phyloP scores from a whole-genome alignment of 2,329 filamentous ascomycete genomes.

The Alternaria conjuncta region DNA sequence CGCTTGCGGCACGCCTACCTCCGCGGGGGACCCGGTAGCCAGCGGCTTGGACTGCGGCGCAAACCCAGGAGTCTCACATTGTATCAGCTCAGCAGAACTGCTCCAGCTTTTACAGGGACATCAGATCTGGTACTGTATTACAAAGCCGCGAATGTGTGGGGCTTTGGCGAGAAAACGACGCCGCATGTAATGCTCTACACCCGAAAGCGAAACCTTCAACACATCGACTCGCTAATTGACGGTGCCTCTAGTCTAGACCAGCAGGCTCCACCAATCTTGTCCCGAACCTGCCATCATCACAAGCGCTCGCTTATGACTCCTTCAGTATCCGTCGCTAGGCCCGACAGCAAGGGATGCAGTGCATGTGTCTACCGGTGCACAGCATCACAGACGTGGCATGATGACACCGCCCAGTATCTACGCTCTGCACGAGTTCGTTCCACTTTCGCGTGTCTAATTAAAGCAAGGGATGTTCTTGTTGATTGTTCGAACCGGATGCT shows the following conservation, averaged over 20 bases:
- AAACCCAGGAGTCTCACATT: neutral
- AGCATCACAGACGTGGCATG: neutral
- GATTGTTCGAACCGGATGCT: neutral
- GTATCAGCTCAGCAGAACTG: neutral
- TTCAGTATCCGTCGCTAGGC: slow-evolving; percentile 7
- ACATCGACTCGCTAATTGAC: neutral
- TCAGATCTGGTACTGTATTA: neutral
- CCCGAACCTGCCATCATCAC: neutral
- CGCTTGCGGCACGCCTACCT: neutral
- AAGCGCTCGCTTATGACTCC: slow-evolving; percentile 1
- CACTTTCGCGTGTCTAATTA: neutral
- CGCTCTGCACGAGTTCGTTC: neutral
- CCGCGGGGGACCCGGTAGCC: neutral
- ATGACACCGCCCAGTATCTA: neutral
- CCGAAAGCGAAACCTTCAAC: neutral
- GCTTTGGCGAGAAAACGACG: neutral
- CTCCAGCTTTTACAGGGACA: too few species aligned
- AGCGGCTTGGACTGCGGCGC: neutral
- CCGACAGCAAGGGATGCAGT: neutral
- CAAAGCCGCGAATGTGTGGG: neutral
- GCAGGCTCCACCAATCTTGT: neutral
- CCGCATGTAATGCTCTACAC: neutral
- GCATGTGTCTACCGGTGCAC: neutral
- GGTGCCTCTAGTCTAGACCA: slow-evolving; percentile 8
- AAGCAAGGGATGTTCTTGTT: neutral